phyloP scores from a whole-genome alignment of 129 eudicot species.

The Flaveria sonorensis region DNA sequence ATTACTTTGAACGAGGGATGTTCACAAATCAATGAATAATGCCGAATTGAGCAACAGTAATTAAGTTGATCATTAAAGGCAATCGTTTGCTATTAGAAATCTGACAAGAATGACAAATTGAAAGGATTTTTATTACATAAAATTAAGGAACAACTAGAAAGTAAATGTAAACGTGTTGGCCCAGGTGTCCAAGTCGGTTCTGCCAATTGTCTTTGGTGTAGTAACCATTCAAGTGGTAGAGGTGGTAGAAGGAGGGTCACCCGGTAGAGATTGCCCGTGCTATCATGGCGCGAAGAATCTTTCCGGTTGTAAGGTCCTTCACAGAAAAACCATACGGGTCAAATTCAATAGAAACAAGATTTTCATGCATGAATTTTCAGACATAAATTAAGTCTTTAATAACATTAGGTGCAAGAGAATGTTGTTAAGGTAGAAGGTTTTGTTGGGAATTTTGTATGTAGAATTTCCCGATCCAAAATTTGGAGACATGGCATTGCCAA shows the following conservation, averaged over 20 bases:
- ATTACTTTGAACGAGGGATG: too few species aligned
- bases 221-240: not conserved
- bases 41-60: too few species aligned
- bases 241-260: not conserved
- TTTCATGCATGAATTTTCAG: not conserved
- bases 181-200: not conserved
- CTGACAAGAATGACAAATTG: too few species aligned
- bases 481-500: too few species aligned
- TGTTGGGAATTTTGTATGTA: too few species aligned
- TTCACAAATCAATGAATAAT: not conserved
- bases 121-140: too few species aligned
- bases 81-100: too few species aligned
- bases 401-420: not conserved
- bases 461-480: too few species aligned
- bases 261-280: not conserved
- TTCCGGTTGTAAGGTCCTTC: not conserved
- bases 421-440: too few species aligned
- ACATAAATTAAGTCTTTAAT: too few species aligned
- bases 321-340: not conserved
- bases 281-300: not conserved
- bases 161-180: not conserved
- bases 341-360: not conserved
- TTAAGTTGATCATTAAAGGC: too few species aligned
- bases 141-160: not conserved
- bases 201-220: not conserved